These are phyloP conservation scores for Claviceps digitariae DNA, from an alignment of 2,329 filamentous ascomycete genomes.

Conservation along the genomic window DNA sequence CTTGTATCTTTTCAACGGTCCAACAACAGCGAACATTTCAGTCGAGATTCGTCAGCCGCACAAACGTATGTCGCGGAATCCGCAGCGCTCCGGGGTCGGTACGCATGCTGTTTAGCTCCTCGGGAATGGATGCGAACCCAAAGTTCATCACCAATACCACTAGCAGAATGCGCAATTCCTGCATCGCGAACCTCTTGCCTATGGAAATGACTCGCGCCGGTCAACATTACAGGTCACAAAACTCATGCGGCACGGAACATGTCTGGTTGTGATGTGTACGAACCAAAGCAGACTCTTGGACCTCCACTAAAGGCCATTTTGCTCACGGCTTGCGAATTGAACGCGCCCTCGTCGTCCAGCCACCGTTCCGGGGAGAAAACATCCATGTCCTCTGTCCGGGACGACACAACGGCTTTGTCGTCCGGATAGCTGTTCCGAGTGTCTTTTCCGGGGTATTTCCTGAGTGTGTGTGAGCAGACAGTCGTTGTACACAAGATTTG, in stretches of 20 bases:
- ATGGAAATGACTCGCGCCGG: neutral
- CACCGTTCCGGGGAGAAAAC: constrained; percentile 7
- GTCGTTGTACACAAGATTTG: neutral
- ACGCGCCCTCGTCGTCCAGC: constrained; percentile 1
- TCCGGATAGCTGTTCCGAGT: neutral
- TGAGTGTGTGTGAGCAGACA: neutral
- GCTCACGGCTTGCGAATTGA: neutral
- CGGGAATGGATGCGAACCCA: neutral
- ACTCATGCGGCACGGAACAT: neutral
- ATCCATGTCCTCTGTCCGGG: neutral
- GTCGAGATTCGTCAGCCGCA: neutral
- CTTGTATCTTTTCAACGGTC: no score
- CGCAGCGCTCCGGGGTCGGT: neutral
- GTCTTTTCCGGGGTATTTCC: neutral
- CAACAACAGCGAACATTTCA: neutral
- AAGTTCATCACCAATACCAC: neutral
- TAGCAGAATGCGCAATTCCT: neutral
- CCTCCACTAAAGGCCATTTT: constrained; percentile 1
- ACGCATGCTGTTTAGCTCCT: neutral
- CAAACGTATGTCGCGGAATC: neutral
- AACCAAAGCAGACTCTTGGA: constrained; percentile 1
- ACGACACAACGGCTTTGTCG: neutral
- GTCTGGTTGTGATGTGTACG: neutral
- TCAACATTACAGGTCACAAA: neutral
- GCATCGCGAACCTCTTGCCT: constrained; percentile 2